These are phyloP conservation scores for Singerocomus rubriflavus DNA, from an alignment of 1,284 basidiomycete genomes.

Conservation along the genomic window DNA sequence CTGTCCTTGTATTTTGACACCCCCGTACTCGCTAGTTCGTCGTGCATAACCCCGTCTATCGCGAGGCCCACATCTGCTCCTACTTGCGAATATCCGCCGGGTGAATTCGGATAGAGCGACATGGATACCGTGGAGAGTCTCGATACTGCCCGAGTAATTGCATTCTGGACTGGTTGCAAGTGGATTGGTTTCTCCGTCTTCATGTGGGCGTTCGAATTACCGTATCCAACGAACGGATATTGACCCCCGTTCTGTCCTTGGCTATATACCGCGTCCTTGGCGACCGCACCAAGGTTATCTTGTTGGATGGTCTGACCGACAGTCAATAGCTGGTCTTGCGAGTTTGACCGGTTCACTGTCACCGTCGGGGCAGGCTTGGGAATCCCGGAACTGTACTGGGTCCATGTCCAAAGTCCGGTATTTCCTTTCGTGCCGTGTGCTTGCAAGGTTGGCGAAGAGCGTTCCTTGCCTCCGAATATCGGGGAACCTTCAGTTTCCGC, in stretches of 20 bases:
- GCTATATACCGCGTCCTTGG: background rate
- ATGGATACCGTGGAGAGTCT: conserved; percentile 51
- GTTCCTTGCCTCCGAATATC: conserved; percentile 70
- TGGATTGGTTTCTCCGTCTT: conserved; percentile 27
- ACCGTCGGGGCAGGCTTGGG: conserved; percentile 30
- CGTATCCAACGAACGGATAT: conserved; percentile 27
- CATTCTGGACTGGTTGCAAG: conserved; percentile 36
- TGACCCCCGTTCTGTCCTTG: conserved; percentile 17
- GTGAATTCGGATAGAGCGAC: conserved; percentile 52
- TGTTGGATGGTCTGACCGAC: conserved; percentile 4
- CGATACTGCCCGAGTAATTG: conserved; percentile 38
- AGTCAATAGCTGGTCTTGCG: conserved; percentile 13
- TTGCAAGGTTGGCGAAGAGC: conserved; percentile 46
- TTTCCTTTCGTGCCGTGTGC: conserved; percentile 31
- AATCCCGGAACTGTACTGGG: conserved; percentile 52
- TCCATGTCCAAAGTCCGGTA: conserved; percentile 54
- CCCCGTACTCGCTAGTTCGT: conserved; percentile 35
- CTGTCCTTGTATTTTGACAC: conserved; percentile 39
- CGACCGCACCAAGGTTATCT: background rate
- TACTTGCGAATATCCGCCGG: conserved; percentile 29
- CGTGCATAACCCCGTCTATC: conserved; percentile 43
- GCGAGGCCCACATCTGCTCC: conserved; percentile 42
- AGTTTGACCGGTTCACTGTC: conserved; percentile 27
- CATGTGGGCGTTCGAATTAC: conserved; percentile 12
- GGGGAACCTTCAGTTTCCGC: conserved; percentile 57